A percentile compares a stretch with the other conserved stretches of the same genome.
phyloP scores from a whole-genome alignment of 2,329 filamentous ascomycete genomes.

The Bipolaris victoriae region DNA sequence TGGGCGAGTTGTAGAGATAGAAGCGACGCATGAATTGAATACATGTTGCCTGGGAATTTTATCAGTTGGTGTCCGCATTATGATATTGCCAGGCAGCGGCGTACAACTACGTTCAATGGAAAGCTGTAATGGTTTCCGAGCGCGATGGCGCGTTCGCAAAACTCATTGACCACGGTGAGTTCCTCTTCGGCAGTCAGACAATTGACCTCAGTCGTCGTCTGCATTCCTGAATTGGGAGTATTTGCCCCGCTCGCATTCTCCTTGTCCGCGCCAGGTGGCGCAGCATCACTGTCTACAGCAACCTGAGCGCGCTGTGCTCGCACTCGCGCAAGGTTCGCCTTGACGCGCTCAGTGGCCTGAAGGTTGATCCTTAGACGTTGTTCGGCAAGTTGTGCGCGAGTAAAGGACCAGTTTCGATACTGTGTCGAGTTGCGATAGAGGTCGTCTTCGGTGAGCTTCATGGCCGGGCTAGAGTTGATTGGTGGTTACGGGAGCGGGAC shows the following conservation, averaged over 20 bases:
- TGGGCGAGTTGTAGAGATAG: slow-evolving; percentile 92
- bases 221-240: slow-evolving; percentile 31
- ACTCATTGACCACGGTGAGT: slow-evolving; percentile 78
- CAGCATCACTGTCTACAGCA: slow-evolving; percentile 38
- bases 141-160: slow-evolving; percentile 67
- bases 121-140: slow-evolving; percentile 65
- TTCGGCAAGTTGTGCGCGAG: slow-evolving; percentile 70
- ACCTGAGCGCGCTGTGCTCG: slow-evolving; percentile 47
- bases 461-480: slow-evolving; percentile 22
- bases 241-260: slow-evolving; percentile 37
- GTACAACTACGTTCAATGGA: slow-evolving; percentile 65
- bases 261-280: slow-evolving; percentile 40
- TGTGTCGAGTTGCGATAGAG: slow-evolving; percentile 90
- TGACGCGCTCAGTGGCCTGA: slow-evolving; percentile 72
- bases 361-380: slow-evolving; percentile 80
- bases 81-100: neutral
- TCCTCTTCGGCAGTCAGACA: slow-evolving; percentile 87
- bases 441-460: slow-evolving; percentile 80
- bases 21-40: slow-evolving; percentile 92
- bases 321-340: slow-evolving; percentile 61
- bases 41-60: slow-evolving; percentile 69
- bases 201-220: slow-evolving; percentile 62
- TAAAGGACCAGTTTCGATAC: slow-evolving; percentile 92
- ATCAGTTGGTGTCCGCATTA: neutral
- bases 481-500: slow-evolving; percentile 14